Evolutionary conservation across 169 alveolate species (phyloP), one percentile per base, ranked within the genome.

Genomic region (Cryptosporidium andersoni): DNA sequence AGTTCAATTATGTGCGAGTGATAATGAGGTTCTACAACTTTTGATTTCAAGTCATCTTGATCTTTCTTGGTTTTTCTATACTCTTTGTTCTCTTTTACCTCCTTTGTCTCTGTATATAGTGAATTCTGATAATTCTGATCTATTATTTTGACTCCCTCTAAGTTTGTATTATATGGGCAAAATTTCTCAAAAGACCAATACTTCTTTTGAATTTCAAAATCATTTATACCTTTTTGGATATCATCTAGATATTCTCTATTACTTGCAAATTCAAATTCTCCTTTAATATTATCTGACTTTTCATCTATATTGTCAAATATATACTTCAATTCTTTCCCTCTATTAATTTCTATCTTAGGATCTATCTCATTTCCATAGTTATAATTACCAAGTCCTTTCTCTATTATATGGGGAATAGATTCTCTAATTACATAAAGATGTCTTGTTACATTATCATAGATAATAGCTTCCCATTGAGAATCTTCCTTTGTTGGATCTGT

Each of bases 391-490:
- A n/a, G 4, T 4, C 3, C 6, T 45, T 34, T 11, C 14, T 14
- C 42, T 58, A 74, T 1, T 11, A 58, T 45, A 43, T 74, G 85
- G 9, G 85, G 85, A 34, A 74, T 74, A 25, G 85, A 74, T 49
- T 74, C 85, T 48, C 85, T 74, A 11, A 74, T 74, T 34, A 74
- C 85, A 42, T 58, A 74, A 25, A 74, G 16, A 43, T 74, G 67
- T 0, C 85, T 68, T 1, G 85, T 74, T 34, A 56, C 1, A 25
- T 74, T 68, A 47, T 74, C 85, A 3, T 51, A 58, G 3, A 74
- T 68, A 48, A 74, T 74, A 43, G 74, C 85, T 36, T 74, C 85
- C 74, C 66, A 55, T 36, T 74, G 85, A 9, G 85, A 74, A 43
- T 56, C 85, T 58, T 74, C 85, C 16, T 9, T 58, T 12, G 55